Evolutionary conservation across 257 asterid genomes (phyloP).

Genomic region (Capsicum baccatum): DNA sequence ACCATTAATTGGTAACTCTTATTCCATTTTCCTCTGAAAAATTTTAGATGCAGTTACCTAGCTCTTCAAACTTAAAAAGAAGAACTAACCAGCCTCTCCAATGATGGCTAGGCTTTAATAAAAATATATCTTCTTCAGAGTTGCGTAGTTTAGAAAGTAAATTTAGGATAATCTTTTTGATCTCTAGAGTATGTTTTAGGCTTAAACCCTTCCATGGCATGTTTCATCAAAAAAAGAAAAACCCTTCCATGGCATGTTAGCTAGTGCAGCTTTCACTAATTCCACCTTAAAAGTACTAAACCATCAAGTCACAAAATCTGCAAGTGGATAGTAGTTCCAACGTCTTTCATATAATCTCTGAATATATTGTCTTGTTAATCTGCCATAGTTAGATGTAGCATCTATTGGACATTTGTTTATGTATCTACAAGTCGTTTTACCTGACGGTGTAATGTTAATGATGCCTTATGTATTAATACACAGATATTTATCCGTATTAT

Average conservation of each 20-base stretch:
- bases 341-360: background rate
- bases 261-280: background rate
- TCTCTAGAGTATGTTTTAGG: slow-evolving; percentile 10
- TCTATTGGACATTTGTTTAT: slow-evolving; percentile 11
- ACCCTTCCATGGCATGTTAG: slow-evolving; percentile 15
- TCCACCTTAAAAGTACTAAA: slow-evolving; percentile 22
- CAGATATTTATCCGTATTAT: background rate
- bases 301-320: background rate
- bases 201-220: background rate
- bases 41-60: background rate
- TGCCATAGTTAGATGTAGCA: background rate
- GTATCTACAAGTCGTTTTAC: background rate
- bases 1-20: slow-evolving; percentile 8
- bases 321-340: slow-evolving; percentile 16
- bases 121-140: slow-evolving; percentile 13
- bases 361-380: slow-evolving; percentile 2
- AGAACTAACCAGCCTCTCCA: background rate
- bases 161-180: slow-evolving; percentile 14
- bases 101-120: slow-evolving; percentile 14
- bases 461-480: background rate
- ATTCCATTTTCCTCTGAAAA: slow-evolving; percentile 2
- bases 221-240: background rate
- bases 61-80: slow-evolving; percentile 13
- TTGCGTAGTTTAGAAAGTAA: background rate
- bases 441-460: slow-evolving; percentile 6